Evolutionary conservation across 2,329 filamentous ascomycete genomes (phyloP).

Genomic region (Meredithiella fracta): DNA sequence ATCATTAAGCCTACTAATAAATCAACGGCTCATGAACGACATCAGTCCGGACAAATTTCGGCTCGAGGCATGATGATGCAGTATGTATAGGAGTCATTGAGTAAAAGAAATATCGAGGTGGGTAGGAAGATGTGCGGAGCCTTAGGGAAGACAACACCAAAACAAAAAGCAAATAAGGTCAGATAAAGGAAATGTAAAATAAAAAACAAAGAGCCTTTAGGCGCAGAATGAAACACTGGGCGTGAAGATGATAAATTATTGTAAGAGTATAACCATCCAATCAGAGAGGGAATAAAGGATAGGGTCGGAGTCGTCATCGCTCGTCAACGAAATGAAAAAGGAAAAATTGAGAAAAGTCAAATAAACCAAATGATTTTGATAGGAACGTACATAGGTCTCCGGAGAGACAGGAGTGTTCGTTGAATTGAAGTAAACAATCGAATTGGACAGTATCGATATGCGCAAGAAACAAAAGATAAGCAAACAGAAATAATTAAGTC

Average conservation of each 20-base stretch:
- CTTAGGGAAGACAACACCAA: constrained; percentile 9
- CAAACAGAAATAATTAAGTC: background rate
- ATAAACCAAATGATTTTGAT: too few species aligned
- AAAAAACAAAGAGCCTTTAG: too few species aligned
- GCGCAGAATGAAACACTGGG: background rate
- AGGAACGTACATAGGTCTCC: too few species aligned
- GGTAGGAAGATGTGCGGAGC: background rate
- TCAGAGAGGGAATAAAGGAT: constrained; percentile 12
- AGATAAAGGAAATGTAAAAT: background rate
- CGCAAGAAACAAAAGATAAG: constrained; percentile 3
- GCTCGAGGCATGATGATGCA: background rate
- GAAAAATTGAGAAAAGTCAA: background rate
- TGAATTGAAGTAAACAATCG: background rate
- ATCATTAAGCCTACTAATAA: too few species aligned
- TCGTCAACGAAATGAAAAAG: constrained; percentile 10
- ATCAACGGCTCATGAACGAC: background rate
- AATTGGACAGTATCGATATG: background rate
- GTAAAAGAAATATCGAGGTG: background rate
- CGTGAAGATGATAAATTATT: background rate
- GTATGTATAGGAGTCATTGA: constrained; percentile 1
- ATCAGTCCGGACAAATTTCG: too few species aligned
- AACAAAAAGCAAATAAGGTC: constrained; percentile 3
- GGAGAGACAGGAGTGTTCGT: too few species aligned
- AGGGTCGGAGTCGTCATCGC: constrained; percentile 13
- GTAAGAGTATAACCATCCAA: constrained; percentile 9